Percentiles rank a stretch among this genome's conserved stretches.
Evolutionary conservation across 306 rosid genomes (phyloP).

Genomic region (Malus domestica): ASM211411v1 NC_041797.1:6326001-6326500

Average conservation of each 20-base stretch:
- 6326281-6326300: neutral
- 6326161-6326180: neutral
- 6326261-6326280: constrained; percentile 19
- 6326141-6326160: no score
- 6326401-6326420: constrained; percentile 22
- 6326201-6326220: constrained; percentile 16
- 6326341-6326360: constrained; percentile 36
- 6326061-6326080: no score
- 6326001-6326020: neutral
- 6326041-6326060: neutral
- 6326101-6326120: no score
- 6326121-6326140: no score
- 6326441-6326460: constrained; percentile 41
- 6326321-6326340: constrained; percentile 25
- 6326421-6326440: constrained; percentile 37
- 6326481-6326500: constrained; percentile 26
- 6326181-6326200: neutral
- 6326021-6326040: neutral
- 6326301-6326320: neutral
- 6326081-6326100: no score
- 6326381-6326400: constrained; percentile 29
- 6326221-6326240: constrained; percentile 20
- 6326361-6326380: constrained; percentile 27
- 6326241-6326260: constrained; percentile 19
- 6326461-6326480: constrained; percentile 1